Evolutionary conservation across 129 eudicot species (phyloP).

Genomic region (Logfia minima): DNA sequence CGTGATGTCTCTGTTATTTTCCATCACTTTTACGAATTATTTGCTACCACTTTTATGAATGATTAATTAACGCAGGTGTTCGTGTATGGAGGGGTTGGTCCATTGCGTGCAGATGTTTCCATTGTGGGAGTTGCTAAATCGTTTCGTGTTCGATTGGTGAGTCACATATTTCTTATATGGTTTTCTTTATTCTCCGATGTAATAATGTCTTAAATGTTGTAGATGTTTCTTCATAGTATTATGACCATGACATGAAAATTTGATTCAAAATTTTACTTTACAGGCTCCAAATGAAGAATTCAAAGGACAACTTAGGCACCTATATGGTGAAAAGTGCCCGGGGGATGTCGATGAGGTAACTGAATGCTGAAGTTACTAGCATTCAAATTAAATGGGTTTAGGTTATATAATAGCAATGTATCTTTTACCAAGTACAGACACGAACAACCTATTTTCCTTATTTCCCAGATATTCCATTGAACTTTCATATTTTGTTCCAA

Average conservation of each 20-base stretch:
- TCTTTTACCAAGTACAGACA: background rate
- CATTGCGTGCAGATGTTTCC: conserved; percentile 86
- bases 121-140: conserved; percentile 95
- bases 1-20: background rate
- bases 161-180: background rate
- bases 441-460: background rate
- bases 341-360: background rate
- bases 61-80: conserved; percentile 48
- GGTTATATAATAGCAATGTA: too few relatives aligned
- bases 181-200: background rate
- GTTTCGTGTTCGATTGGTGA: conserved; percentile 55
- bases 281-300: background rate
- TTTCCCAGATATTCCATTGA: background rate
- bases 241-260: background rate
- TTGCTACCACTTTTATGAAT: background rate
- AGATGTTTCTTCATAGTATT: background rate
- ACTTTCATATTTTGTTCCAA: background rate
- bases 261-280: too few relatives aligned
- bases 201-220: background rate
- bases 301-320: background rate
- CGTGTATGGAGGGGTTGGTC: conserved; percentile 91
- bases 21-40: background rate
- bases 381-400: background rate
- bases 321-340: background rate
- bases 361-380: background rate